Base-by-base conservation (phyloP, 2,329 filamentous ascomycete genomes). In the Fonsecaea multimorphosa region DNA sequence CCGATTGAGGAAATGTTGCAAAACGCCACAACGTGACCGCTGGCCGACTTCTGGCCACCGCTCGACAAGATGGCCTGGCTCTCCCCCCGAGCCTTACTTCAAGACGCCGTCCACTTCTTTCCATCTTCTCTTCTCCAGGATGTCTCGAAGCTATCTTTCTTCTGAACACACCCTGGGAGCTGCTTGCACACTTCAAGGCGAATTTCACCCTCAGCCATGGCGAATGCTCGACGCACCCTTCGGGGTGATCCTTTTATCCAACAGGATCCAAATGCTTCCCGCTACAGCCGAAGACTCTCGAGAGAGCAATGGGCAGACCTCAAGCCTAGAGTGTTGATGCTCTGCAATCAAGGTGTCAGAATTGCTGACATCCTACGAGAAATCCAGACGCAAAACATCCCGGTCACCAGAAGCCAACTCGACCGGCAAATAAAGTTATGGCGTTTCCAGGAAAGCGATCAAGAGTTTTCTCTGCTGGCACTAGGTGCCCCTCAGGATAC, bases 231-330 rank as follows among this genome's bases (percentile, higher is more conserved):
- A n/a, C 38, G 29, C 27, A 31, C 8, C n/a, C n/a, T 12, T 19
- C 57, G 40, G 16, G 11, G 27, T 6, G 40, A 59, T 36, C 29
- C 29, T 52, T 64, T 64, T 46, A 64, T 64, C 6, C 34, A 24
- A 22, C 55, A 64, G 40, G 49, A 66, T 36, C 66, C 63, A 3
- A 63, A 59, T 31, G 44, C 53, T 46, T 40, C 64, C 22, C 63
- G 63, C 11, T 68, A 68, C 64, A 68, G 59, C 22, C 44, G 49
- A 49, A 38, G 64, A 19, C 59, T 68, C 6, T 58, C 64, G 34
- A 59, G 56, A 19, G 52, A 61, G 40, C 51, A 61, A 61, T 68
- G 66, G 66, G 56, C 61, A n/a, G n/a, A 44, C 3, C 53, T 64
- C 16, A 66, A 59, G 32, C 38, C 59, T 12, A 51, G 29, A 1